A percentile compares a stretch with the other conserved stretches of the same genome.
phyloP scores from a whole-genome alignment of 2,329 filamentous ascomycete genomes.

The Uncinocarpus reesii region DNA sequence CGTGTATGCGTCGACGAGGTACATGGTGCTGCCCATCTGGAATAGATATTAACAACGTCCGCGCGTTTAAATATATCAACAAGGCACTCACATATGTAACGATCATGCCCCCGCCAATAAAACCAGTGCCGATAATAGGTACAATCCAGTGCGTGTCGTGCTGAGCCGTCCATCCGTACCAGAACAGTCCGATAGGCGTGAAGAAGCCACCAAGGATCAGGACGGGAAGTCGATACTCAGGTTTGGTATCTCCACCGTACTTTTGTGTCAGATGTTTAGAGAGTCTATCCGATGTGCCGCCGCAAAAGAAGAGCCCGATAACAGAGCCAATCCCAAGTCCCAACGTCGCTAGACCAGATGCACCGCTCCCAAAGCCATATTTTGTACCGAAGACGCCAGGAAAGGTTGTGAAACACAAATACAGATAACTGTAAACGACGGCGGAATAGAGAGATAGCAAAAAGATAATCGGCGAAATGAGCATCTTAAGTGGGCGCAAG shows the following conservation, averaged over 20 bases:
- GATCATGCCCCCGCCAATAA: slow-evolving; percentile 33
- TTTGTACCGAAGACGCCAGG: slow-evolving; percentile 40
- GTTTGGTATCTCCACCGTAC: slow-evolving; percentile 29
- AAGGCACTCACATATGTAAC: slow-evolving; percentile 33
- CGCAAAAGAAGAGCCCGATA: slow-evolving; percentile 14
- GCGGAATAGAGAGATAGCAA: slow-evolving; percentile 20
- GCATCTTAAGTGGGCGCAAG: slow-evolving; percentile 46
- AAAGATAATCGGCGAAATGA: not conserved
- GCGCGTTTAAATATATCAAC: no score
- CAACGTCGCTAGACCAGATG: slow-evolving; percentile 28
- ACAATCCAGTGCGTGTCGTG: slow-evolving; percentile 34
- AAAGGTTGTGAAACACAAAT: slow-evolving; percentile 43
- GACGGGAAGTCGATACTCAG: slow-evolving; percentile 17
- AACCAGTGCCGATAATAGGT: slow-evolving; percentile 40
- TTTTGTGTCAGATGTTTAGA: slow-evolving; percentile 15
- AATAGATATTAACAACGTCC: no score
- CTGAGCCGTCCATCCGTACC: slow-evolving; percentile 26
- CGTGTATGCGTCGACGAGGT: not conserved
- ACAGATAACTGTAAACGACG: slow-evolving; percentile 17
- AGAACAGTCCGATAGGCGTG: slow-evolving; percentile 15
- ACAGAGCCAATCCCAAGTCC: slow-evolving; percentile 39
- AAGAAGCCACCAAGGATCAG: slow-evolving; percentile 9
- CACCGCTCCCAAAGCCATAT: slow-evolving; percentile 20
- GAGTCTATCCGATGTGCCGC: slow-evolving; percentile 14
- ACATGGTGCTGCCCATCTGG: not conserved